Evolutionary conservation across 441 rosid species (phyloP).

Genomic region (Gossypium davidsonii): DNA sequence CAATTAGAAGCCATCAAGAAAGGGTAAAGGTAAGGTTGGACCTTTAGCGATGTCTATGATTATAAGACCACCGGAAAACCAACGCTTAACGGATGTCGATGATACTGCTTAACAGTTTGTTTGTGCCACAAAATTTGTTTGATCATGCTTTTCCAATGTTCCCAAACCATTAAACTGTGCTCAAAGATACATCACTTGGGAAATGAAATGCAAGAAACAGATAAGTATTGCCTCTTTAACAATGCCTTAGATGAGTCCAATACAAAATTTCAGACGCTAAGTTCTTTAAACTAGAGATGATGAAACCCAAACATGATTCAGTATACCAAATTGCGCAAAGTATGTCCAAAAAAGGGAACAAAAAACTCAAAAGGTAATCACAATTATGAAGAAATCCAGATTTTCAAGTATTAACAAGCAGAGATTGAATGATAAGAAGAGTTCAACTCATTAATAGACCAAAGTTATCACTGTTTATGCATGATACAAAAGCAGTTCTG

Average conservation of each 20-base stretch:
- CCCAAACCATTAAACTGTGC: conserved; percentile 4
- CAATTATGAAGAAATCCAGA: neutral
- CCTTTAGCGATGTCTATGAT: neutral
- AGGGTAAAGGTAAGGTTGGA: conserved; percentile 2
- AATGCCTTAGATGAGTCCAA: neutral
- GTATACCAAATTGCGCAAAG: neutral
- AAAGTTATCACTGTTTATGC: neutral
- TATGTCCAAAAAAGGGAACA: neutral
- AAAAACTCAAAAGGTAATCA: neutral
- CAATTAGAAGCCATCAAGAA: conserved; percentile 18
- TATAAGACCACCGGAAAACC: neutral
- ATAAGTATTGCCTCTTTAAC: neutral
- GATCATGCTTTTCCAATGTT: neutral
- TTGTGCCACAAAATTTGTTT: neutral
- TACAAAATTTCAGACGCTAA: neutral
- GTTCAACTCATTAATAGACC: neutral
- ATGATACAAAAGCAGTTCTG: neutral
- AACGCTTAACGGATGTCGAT: neutral
- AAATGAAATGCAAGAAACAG: neutral
- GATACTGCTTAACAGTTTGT: neutral
- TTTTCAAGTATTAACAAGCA: neutral
- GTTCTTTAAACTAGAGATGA: neutral
- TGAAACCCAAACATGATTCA: neutral
- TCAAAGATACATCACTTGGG: conserved; percentile 3
- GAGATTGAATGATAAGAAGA: neutral